Evolutionary conservation across 176 grass and related monocot genomes (phyloP), one percentile per base, ranked within the genome.

Genomic region (Puccinellia tenuiflora): DNA sequence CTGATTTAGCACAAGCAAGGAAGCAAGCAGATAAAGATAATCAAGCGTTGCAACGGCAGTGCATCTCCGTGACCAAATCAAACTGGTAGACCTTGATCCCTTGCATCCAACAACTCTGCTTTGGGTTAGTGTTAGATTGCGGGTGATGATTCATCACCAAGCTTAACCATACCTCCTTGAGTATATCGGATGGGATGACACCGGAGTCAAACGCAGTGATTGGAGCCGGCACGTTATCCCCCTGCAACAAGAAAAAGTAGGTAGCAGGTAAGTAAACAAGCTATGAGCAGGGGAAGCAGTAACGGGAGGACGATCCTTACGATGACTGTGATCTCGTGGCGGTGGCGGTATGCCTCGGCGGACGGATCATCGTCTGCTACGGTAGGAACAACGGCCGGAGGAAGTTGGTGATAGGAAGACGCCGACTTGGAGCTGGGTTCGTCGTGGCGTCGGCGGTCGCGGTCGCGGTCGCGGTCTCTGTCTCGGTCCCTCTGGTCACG

Each of bases 301-400:
- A 51, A 65, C 37, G 5, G 34, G 50, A 77, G 47, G 14, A 66
- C 9, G 62, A 72, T 71, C 48, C 87, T 68, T 90, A 99, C 96
- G 46, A 88, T 85, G n/a, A 99, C 80, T 25, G 87, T 86, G 82
- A 99, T 99, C 86, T 99, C 96, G 35, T 99, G 91, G 43, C 88
- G 93, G 5, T 78, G 89, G 48, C 96, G 89, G 54, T 99, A 96
- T 7, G 87, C 89, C 67, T 99, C 93, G 17, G 85, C 82, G 22
- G 89, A 90, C 16, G 77, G 80, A 37, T 81, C 89, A 75, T 85
- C 87, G 12, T 26, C 77, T 18, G 64, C 59, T 3, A 34, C 48
- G 16, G 43, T 9, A 12, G 76, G 38, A 16, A 40, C 68, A 16
- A 60, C 83, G 5, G 5, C 75, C 16, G 64, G 78, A 74, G 57